Base-by-base conservation (phyloP, 1,284 basidiomycete genomes). In the Cryptococcus sp. region DNA sequence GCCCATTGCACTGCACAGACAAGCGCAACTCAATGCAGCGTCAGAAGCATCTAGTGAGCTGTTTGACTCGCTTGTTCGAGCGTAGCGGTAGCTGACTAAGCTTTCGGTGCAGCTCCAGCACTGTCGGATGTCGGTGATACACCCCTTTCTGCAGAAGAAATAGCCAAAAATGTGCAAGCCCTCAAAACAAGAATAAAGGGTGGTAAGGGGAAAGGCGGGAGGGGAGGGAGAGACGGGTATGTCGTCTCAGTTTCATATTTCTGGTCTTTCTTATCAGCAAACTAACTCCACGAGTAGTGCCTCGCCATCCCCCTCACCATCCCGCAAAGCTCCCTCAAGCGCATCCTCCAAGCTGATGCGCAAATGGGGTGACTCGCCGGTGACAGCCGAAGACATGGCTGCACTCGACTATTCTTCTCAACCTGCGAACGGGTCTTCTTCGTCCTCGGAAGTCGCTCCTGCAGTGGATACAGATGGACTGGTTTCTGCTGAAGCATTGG, bases 101-200 rank as follows among this genome's bases (percentile, higher is more conserved):
- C 71, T 79, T 83, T n/a, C 81, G 84, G 47, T 90, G 46, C 44
- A 40, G 50, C 54, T 34, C 59, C 58, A 10, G 61, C 60, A 5
- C 41, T 61, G 3, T 67, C 67, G 0, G 65, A 66, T 40, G 63
- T 66, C 45, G 54, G 54, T 22, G 53, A 54, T n/a, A 29, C 61
- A 3, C 63, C 69, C 0, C 57, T 76, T 5, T 70, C 71, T 63
- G 90, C 90, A 54, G 87, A 94, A 70, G 87, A 92, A 69, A 97
- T 98, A 66, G 87, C 93, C 11, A 84, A 89, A 67, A 97, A 94
- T 70, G 89, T 96, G 1, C 88, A 93, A 69, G 91, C 91, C 0
- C 81, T 98, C 54, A 96, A 94, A 75, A 87, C 84, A 54, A 84
- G 91, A 40, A 79, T 95, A 66, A 73, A 73, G 43, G 67, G 69